Conservation (phyloP, 495 filamentous ascomycete species). For the Amniculicola lignicola region DNA sequence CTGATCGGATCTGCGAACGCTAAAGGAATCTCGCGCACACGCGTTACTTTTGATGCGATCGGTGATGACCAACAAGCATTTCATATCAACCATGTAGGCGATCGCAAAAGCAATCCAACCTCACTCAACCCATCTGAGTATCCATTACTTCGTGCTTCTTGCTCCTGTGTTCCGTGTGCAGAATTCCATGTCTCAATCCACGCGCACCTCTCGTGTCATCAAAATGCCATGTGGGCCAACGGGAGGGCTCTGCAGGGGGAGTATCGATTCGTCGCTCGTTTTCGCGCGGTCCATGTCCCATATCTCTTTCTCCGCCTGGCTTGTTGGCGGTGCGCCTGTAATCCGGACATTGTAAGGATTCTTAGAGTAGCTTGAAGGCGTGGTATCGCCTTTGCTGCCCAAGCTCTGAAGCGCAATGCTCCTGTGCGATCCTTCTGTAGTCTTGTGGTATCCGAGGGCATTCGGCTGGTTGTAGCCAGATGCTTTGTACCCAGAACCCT, state of each 20-base stretch:
- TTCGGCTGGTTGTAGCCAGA: constrained; percentile 1
- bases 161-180: background rate
- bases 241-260: constrained; percentile 18
- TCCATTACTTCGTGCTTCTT: background rate
- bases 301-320: constrained; percentile 15
- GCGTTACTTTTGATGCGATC: too few relatives aligned
- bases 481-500: constrained; percentile 12
- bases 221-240: constrained; percentile 21
- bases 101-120: constrained; percentile 7
- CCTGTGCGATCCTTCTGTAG: constrained; percentile 7
- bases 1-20: too few relatives aligned
- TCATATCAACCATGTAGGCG: background rate
- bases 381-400: constrained; percentile 5
- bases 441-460: constrained; percentile 32
- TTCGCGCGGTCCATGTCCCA: constrained; percentile 26
- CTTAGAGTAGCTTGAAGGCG: background rate
- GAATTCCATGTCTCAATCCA: constrained; percentile 6
- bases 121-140: background rate
- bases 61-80: too few relatives aligned
- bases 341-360: constrained; percentile 25
- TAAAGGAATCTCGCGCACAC: too few relatives aligned
- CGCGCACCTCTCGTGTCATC: constrained; percentile 28
- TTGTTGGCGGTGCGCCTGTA: constrained; percentile 2
- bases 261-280: constrained; percentile 20
- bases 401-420: constrained; percentile 24